Evolutionary conservation across 2,329 filamentous ascomycete species (phyloP).

Genomic region (Colletotrichum melonis): DNA sequence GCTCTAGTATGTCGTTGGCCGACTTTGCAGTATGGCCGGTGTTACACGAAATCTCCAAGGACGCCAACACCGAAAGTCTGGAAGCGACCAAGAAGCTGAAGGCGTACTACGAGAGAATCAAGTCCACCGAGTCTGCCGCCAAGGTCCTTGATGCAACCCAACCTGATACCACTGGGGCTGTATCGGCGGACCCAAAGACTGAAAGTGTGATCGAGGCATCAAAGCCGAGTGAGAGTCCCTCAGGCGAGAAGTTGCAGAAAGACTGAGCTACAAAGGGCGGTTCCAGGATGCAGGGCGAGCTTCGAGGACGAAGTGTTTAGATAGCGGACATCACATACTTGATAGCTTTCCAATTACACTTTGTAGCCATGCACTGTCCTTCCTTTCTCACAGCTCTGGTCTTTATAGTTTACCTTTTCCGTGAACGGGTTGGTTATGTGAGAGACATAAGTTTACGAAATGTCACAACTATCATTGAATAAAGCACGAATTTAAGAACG

Average conservation of each 20-base stretch:
- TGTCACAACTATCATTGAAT: neutral
- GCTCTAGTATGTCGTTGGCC: conserved; percentile 52
- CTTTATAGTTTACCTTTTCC: neutral
- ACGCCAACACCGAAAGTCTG: conserved; percentile 46
- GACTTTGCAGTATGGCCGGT: conserved; percentile 71
- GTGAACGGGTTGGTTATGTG: neutral
- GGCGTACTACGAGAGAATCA: conserved; percentile 51
- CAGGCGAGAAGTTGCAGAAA: neutral
- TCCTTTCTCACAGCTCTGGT: neutral
- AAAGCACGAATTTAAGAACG: neutral
- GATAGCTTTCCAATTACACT: neutral
- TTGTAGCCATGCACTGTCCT: neutral
- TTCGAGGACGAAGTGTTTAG: neutral
- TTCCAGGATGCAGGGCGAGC: neutral
- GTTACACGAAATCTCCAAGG: conserved; percentile 56
- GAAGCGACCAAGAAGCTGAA: conserved; percentile 44
- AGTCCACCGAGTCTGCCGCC: conserved; percentile 36
- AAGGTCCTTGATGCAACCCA: conserved; percentile 37
- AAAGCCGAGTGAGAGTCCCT: neutral
- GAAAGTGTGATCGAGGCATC: neutral
- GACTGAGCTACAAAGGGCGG: neutral
- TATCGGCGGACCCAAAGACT: neutral
- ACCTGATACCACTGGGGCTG: neutral
- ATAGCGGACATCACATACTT: neutral
- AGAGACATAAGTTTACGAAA: neutral